Conservation (phyloP, 78 protist species). For the Dictyostelium purpureum region DNA sequence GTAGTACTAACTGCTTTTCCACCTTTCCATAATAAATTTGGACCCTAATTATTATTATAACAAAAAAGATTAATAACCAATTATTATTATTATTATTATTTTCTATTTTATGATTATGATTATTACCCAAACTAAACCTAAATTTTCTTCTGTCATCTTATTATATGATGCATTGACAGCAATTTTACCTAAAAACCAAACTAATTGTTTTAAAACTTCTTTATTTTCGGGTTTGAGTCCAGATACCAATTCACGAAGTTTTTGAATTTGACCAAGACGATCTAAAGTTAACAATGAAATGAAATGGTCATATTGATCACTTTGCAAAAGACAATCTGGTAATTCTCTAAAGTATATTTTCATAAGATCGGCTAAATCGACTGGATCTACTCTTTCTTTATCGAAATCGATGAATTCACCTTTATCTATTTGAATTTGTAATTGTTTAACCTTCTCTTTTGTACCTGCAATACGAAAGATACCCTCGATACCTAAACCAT, state of each 20-base stretch:
- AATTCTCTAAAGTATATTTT: constrained; percentile 73
- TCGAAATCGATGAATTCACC: constrained; percentile 43
- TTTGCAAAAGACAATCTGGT: constrained; percentile 63
- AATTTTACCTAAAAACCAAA: constrained; percentile 51
- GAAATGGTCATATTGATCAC: constrained; percentile 59
- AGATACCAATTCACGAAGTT: constrained; percentile 22
- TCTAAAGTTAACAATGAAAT: constrained; percentile 5
- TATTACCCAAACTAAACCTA: constrained; percentile 59
- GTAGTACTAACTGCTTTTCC: constrained; percentile 59
- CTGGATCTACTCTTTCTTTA: constrained; percentile 33
- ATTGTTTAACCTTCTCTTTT: constrained; percentile 56
- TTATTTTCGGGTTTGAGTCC: constrained; percentile 32
- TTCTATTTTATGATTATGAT: too few relatives aligned
- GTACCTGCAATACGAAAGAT: constrained; percentile 78
- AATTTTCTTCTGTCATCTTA: constrained; percentile 65
- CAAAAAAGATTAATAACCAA: constrained; percentile 2
- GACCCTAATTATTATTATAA: neutral
- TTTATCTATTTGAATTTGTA: constrained; percentile 51
- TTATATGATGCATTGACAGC: constrained; percentile 12
- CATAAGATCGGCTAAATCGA: constrained; percentile 67
- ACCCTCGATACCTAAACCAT: constrained; percentile 62
- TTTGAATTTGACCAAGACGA: constrained; percentile 44
- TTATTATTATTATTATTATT: too few relatives aligned
- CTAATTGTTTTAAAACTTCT: constrained; percentile 26
- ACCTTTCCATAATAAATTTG: constrained; percentile 68